Conservation (phyloP, 75 land plant species). For the Larix kaempferi region DNA sequence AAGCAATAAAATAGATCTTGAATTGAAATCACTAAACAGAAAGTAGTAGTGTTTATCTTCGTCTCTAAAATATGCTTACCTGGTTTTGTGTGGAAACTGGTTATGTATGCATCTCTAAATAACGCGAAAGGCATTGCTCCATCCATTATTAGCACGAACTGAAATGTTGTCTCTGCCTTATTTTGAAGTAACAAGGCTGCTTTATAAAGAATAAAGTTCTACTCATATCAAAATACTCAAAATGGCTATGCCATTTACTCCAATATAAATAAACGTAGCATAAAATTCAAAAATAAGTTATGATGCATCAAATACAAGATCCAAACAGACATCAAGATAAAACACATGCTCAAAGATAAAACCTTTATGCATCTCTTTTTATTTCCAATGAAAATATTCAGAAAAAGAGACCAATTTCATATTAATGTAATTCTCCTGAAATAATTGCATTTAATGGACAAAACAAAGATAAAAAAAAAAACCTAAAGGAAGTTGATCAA, state of each 20-base stretch:
- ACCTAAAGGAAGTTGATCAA: not conserved
- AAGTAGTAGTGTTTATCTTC: not conserved
- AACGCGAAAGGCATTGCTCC: not conserved
- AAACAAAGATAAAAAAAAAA: not conserved
- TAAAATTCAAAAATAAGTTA: too few species aligned
- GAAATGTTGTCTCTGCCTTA: slow-evolving; percentile 1
- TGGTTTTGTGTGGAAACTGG: not conserved
- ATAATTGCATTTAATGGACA: not conserved
- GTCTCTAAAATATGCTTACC: slow-evolving; percentile 7
- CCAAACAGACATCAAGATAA: not conserved
- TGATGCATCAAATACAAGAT: too few species aligned
- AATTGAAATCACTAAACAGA: not conserved
- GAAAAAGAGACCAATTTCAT: not conserved
- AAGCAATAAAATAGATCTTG: not conserved
- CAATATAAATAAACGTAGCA: not conserved
- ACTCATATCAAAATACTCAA: slow-evolving; percentile 5
- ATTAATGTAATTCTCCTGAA: not conserved
- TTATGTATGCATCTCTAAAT: slow-evolving; percentile 6
- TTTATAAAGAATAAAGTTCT: slow-evolving; percentile 6
- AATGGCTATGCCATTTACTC: not conserved
- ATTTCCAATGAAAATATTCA: not conserved
- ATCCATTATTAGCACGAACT: slow-evolving; percentile 6
- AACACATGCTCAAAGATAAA: not conserved
- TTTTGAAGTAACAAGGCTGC: slow-evolving; percentile 8
- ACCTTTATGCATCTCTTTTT: not conserved